Evolutionary conservation across 352 stramenopile species (phyloP).

Genomic region (Phytopythium mirpurense): DNA sequence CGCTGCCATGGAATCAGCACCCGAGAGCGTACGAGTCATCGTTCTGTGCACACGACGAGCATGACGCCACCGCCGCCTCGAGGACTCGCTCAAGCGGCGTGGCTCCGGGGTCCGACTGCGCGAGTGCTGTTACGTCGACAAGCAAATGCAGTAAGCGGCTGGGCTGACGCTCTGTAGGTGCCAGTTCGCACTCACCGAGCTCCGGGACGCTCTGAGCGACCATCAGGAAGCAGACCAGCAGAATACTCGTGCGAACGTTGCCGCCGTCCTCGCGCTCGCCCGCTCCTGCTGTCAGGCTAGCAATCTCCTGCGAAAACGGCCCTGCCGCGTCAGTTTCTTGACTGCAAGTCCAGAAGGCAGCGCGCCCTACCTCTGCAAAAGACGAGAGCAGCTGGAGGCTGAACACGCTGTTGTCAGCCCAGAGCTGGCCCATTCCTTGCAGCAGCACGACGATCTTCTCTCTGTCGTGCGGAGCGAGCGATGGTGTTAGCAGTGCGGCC

Average conservation of each 20-base stretch:
- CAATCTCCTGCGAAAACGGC: constrained; percentile 33
- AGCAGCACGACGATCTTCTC: constrained; percentile 46
- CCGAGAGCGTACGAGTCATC: constrained; percentile 3
- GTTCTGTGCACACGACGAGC: background rate
- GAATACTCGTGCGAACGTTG: constrained; percentile 30
- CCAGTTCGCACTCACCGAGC: constrained; percentile 25
- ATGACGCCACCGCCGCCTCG: background rate
- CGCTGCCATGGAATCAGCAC: background rate
- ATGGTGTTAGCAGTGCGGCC: background rate
- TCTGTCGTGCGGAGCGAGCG: constrained; percentile 9
- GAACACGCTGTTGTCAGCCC: constrained; percentile 69
- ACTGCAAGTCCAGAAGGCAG: background rate
- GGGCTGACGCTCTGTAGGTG: background rate
- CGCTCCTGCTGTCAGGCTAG: constrained; percentile 19
- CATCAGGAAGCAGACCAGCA: constrained; percentile 54
- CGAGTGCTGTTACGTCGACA: background rate
- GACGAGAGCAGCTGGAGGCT: constrained; percentile 57
- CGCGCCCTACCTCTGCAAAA: constrained; percentile 35
- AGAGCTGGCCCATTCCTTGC: constrained; percentile 41
- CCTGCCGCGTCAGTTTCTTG: background rate
- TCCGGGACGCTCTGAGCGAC: constrained; percentile 39
- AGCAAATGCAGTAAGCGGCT: background rate
- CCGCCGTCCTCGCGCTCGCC: constrained; percentile 17
- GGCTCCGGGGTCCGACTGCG: background rate
- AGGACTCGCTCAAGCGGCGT: constrained; percentile 4